Base-by-base conservation (phyloP, 225 moss, liverwort and hornwort genomes). In the Bryoerythrophyllum caledonicum region DNA sequence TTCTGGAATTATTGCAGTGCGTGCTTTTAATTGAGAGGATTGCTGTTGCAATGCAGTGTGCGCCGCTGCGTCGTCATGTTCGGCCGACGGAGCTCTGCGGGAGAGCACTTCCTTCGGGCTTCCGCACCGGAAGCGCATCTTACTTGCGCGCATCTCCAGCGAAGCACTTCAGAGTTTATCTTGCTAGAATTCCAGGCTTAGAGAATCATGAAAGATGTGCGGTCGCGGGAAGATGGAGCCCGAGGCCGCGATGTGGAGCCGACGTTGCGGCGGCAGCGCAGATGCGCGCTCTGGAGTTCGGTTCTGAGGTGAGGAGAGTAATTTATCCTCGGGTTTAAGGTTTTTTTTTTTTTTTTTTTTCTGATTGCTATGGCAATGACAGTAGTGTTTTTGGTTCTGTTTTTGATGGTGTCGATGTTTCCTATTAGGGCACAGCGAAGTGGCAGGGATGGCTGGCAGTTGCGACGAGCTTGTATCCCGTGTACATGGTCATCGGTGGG, bases 391-490 rank as follows among this genome's bases (percentile, higher is more conserved):
- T 38, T 14, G 5, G 40, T 38, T 63, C 6, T 49, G 20, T 20
- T 35, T 44, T 65, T 81, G 67, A 81, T 48, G 74, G 10, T 70
- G 52, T 51, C 26, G 64, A 59, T 80, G 55, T 81, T 75, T 83
- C 74, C 25, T 27, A 71, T 68, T 80, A 88, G 85, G 78, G 24
- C 23, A 75, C 62, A 66, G 63, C 67, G 56, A 51, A 63, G 63
- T 85, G 84, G 89, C 73, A 82, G 38, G 74, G 74, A 23, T 85
- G 84, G 84, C 52, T 87, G 66, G 78, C 87, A 7, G 68, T 87
- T 67, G 89, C 89, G 66, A 85, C 89, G 71, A 87, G 82, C 81
- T 85, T 90, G 75, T 90, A 90, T 63, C 89, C 89, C 23, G 71
- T 90, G 43, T 90, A 90, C 68, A 81, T 90, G 82, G 8, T 87